Percentiles rank a stretch among this genome's conserved stretches.
phyloP scores from a whole-genome alignment of 106 monocot species.

The Allium sativum region DNA sequence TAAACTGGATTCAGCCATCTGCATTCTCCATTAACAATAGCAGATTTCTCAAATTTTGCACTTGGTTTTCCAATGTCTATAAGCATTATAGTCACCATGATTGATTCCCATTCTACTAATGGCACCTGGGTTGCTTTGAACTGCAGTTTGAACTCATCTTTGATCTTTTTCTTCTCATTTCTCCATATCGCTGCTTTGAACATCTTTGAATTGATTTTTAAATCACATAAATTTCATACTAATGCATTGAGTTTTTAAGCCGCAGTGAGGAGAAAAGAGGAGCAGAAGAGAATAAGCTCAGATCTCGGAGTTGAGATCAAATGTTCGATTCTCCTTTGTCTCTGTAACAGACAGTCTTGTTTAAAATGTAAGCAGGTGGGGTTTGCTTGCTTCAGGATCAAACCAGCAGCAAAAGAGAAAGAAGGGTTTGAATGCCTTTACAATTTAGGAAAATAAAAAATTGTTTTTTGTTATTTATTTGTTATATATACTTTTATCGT shows the following conservation, averaged over 20 bases:
- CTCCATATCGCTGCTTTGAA: slow-evolving; percentile 76
- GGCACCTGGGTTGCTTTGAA: slow-evolving; percentile 72
- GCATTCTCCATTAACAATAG: slow-evolving; percentile 49
- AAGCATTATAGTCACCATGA: slow-evolving; percentile 60
- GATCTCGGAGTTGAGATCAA: not conserved
- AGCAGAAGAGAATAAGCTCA: not conserved
- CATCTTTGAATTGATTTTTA: slow-evolving; percentile 34
- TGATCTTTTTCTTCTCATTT: slow-evolving; percentile 83
- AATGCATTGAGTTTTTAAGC: not conserved
- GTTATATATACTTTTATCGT: no score
- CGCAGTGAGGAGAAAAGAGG: not conserved
- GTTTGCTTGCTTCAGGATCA: slow-evolving; percentile 1
- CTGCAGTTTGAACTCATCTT: slow-evolving; percentile 78
- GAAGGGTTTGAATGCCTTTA: no score
- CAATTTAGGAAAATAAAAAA: no score
- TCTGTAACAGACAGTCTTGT: not conserved
- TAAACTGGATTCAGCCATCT: slow-evolving; percentile 54
- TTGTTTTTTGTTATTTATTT: no score
- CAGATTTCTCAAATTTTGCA: slow-evolving; percentile 49
- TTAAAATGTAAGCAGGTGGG: slow-evolving; percentile 2
- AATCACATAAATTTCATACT: not conserved
- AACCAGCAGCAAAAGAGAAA: not conserved
- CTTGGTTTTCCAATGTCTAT: slow-evolving; percentile 63
- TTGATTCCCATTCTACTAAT: slow-evolving; percentile 44
- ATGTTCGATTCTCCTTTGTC: not conserved